A percentile compares a stretch with the other conserved stretches of the same genome.
Evolutionary conservation across 2,329 filamentous ascomycete species (phyloP).

Genomic region (Fusarium sp.): DNA sequence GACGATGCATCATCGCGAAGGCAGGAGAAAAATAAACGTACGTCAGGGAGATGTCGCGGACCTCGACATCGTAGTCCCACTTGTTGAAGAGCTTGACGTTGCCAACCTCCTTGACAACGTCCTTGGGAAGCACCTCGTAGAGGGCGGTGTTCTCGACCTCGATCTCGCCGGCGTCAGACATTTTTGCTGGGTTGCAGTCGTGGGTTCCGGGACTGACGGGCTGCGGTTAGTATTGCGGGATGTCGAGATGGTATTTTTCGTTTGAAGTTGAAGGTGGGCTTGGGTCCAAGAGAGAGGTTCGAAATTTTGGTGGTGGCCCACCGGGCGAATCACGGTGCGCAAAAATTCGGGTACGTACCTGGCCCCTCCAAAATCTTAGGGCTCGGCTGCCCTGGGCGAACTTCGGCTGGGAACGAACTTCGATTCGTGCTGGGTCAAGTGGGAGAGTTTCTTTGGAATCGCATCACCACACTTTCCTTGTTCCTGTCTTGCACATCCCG

Average conservation of each 20-base stretch:
- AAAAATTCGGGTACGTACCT: constrained; percentile 44
- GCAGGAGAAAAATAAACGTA: constrained; percentile 58
- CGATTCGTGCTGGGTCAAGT: constrained; percentile 36
- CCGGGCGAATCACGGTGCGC: constrained; percentile 49
- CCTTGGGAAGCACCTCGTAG: constrained; percentile 89
- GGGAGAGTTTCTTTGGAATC: constrained; percentile 42
- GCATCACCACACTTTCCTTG: constrained; percentile 43
- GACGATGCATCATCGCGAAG: constrained; percentile 12
- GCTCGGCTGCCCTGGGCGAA: constrained; percentile 54
- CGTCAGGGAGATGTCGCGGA: constrained; percentile 99
- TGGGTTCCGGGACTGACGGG: constrained; percentile 49
- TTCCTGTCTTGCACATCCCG: constrained; percentile 48
- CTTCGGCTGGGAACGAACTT: constrained; percentile 36
- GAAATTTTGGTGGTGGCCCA: constrained; percentile 51
- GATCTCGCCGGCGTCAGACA: constrained; percentile 96
- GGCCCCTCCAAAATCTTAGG: constrained; percentile 48
- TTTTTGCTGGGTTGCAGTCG: constrained; percentile 63
- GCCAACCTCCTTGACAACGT: constrained; percentile 87
- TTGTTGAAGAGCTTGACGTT: constrained; percentile 98
- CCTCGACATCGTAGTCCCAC: constrained; percentile 98
- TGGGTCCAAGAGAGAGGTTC: constrained; percentile 42
- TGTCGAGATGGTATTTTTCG: constrained; percentile 49
- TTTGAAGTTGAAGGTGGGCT: constrained; percentile 47
- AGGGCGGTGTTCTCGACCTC: constrained; percentile 81
- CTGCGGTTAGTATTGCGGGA: constrained; percentile 51